Evolutionary conservation across 352 stramenopile species (phyloP), one percentile per base, ranked within the genome.

Genomic region (Phytophthora cryptogea): DNA sequence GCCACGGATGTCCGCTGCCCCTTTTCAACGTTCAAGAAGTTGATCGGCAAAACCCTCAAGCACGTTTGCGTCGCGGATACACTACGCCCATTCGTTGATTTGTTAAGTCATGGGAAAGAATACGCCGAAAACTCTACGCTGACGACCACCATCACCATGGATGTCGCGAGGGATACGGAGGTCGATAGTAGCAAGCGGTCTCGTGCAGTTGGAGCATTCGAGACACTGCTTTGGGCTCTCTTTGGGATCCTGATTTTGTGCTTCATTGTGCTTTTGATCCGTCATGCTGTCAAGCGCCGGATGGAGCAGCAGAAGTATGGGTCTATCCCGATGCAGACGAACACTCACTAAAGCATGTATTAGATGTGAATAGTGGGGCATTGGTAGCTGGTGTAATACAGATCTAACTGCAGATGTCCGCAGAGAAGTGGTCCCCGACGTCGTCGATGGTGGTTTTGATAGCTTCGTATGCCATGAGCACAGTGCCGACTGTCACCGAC

Each of bases 41-140:
- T 92, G 17, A 79, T 90, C 14, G 72, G 78, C 20, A 80, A 79
- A 48, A 80, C 68, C 16, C 59, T 90, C n/a, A 85, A 87, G 63
- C 74, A 84, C 62, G 67, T 70, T 41, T 89, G 81, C 39, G 76
- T 89, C n/a, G 74, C 81, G 2, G 78, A 89, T 41, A 88, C 81
- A n/a, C 68, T 90, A 11, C 72, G 76, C 54, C 76, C 78, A 26
- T 90, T 88, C 54, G 62, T 88, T 27, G 70, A 88, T n/a, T 84
- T 76, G 31, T 56, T 90, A 37, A 41, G 31, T 14, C 20, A 42
- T 13, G 33, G 32, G 4, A 40, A 72, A 17, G 35, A 35, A 13
- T 9, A 40, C 33, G 36, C 23, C 16, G 27, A 31, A 16, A 56
- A 50, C 40, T 53, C 27, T 8, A 46, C 45, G 14, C 20, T 43